phyloP scores from a whole-genome alignment of 139 green algal species.

The Chlamydomonas incerta region DNA sequence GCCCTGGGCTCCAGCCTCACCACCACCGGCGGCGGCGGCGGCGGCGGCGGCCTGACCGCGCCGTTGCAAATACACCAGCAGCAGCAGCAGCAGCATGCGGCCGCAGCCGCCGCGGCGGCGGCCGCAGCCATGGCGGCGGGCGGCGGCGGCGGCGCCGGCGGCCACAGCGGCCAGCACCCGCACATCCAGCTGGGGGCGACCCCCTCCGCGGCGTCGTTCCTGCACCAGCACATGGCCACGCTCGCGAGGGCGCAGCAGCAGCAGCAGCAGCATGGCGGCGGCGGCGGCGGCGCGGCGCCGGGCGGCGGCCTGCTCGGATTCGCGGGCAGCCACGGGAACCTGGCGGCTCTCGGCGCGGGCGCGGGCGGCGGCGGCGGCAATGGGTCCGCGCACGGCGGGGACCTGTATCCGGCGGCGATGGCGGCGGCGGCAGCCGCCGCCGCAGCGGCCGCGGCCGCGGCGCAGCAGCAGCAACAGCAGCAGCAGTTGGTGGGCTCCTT shows the following conservation, averaged over 20 bases:
- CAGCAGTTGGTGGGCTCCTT: not conserved
- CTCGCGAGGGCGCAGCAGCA: conserved; percentile 14
- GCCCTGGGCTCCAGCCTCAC: conserved; percentile 24
- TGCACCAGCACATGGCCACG: conserved; percentile 29
- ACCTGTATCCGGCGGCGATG: not conserved
- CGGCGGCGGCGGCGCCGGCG: not conserved
- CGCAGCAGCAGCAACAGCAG: conserved; percentile 9
- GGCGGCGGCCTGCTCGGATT: no score
- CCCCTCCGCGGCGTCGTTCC: conserved; percentile 27
- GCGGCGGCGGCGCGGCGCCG: no score
- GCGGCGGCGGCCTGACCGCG: conserved; percentile 5
- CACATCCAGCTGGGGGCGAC: conserved; percentile 46
- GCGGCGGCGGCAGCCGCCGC: conserved; percentile 11
- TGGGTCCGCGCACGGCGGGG: not conserved
- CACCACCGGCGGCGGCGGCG: not conserved
- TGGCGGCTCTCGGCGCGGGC: no score
- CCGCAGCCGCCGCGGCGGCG: not conserved
- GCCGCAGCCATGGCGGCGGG: not conserved
- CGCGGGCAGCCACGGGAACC: no score
- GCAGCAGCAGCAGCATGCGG: not conserved
- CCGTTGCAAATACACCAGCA: not conserved
- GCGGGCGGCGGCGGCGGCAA: conserved; percentile 22
- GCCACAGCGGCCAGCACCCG: not conserved
- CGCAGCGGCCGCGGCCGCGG: not conserved
- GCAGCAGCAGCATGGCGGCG: conserved; percentile 8